These are phyloP conservation scores for Spathaspora passalidarum DNA, from an alignment of 805 yeast genomes.

Conservation along the genomic window DNA sequence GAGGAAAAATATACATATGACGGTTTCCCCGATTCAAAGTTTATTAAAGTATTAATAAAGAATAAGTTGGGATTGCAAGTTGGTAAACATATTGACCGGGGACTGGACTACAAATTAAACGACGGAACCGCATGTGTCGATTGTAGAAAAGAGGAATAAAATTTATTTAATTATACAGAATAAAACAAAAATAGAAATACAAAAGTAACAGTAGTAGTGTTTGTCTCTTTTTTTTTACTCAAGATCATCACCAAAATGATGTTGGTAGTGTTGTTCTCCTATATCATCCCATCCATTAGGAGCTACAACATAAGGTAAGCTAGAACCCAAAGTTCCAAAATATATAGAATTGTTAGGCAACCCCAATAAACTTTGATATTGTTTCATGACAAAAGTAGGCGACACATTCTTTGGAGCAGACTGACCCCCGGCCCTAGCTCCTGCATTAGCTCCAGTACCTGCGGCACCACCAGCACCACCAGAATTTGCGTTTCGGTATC, in stretches of 20 bases:
- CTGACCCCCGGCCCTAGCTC: slow-evolving; percentile 3
- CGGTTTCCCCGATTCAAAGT: slow-evolving; percentile 87
- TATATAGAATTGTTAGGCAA: slow-evolving; percentile 46
- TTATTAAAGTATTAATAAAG: slow-evolving; percentile 67
- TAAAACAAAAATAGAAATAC: slow-evolving; percentile 2
- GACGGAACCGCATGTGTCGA: slow-evolving; percentile 13
- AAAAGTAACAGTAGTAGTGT: not conserved
- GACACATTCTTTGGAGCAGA: slow-evolving; percentile 38
- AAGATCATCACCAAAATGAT: slow-evolving; percentile 11
- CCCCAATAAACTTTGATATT: slow-evolving; percentile 53
- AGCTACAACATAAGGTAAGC: slow-evolving; percentile 50
- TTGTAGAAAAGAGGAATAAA: slow-evolving; percentile 12
- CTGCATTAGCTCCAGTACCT: slow-evolving; percentile 4
- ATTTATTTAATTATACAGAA: slow-evolving; percentile 2
- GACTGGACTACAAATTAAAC: not conserved
- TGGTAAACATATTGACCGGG: slow-evolving; percentile 1
- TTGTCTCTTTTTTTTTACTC: slow-evolving; percentile 7
- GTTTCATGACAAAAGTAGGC: slow-evolving; percentile 52
- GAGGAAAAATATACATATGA: slow-evolving; percentile 38
- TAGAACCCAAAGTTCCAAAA: slow-evolving; percentile 45
- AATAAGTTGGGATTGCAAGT: slow-evolving; percentile 30
- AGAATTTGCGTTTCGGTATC: not conserved
- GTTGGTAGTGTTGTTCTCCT: slow-evolving; percentile 16
- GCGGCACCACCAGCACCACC: slow-evolving; percentile 3
- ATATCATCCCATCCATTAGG: slow-evolving; percentile 44